Evolutionary conservation across 2,329 filamentous ascomycete genomes (phyloP), one percentile per base, ranked within the genome.

Genomic region (Apiospora marii): DNA sequence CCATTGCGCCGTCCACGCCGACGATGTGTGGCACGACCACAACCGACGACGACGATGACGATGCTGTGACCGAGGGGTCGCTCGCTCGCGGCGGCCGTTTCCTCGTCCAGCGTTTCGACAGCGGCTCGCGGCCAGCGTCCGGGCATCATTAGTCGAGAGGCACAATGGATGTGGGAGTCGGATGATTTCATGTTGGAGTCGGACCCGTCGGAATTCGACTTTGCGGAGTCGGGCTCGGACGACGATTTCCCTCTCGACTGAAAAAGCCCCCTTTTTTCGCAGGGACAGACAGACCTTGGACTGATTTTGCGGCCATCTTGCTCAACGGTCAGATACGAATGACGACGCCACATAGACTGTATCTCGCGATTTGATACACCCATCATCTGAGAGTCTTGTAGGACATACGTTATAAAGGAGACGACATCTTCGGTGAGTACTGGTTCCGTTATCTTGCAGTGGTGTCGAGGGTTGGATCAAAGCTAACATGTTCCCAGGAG

Each of bases 1-100:
- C 71, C 27, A 76, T 74, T n/a, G 70, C 61, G 48, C 74, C 68
- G 10, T 74, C 77, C 3, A 58, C 71, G 5, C 73, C 73, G 16
- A 74, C 75, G 0, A 68, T 67, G 0, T 75, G 73, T 19, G 43
- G 61, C 19, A 48, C 67, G 19, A 68, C 41, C n/a, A 67, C 22
- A 19, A 16, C 19, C 22, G 22, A 8, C 22, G 64, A 44, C 19
- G 19, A 44, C 30, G 72, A 64, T 4, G 27, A 30, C 2, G 67
- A 76, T 49, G 24, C 41, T 2, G 7, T 13, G 4, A 68, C 34
- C 8, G 58, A n/a, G 10, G 10, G 58, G 58, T 41, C 58, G 58
- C 58, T 64, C 58, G 30, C 34, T 64, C 8, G 34, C 19, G 3
- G 58, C 58, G 10, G 34, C 30, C 34, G 58, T 41, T 34, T 64